These are phyloP conservation scores for Nelumbo lutea DNA, from an alignment of 164 flowering plant species.

Conservation along the genomic window DNA sequence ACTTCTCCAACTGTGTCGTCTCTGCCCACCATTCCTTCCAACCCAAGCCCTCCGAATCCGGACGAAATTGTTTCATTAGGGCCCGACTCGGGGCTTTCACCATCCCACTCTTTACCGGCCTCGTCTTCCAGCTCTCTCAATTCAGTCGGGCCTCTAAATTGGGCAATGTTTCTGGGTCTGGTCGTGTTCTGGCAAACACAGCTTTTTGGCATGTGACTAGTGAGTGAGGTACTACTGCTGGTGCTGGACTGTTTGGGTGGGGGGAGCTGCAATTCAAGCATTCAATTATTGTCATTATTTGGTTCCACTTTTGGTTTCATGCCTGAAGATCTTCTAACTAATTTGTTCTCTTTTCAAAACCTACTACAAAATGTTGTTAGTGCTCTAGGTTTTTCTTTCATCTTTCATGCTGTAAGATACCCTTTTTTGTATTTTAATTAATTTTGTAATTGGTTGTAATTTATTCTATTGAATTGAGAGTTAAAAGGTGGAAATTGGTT, in stretches of 20 bases:
- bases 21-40: slow-evolving; percentile 53
- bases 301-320: slow-evolving; percentile 2
- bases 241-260: not conserved
- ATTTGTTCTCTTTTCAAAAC: not conserved
- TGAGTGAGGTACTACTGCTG: not conserved
- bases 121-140: slow-evolving; percentile 26
- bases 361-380: not conserved
- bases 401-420: not conserved
- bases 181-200: slow-evolving; percentile 8
- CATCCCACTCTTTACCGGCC: slow-evolving; percentile 28
- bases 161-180: slow-evolving; percentile 4
- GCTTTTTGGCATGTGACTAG: slow-evolving; percentile 8
- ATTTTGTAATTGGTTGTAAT: no score
- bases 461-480: not conserved
- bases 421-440: no score
- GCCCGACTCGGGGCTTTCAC: slow-evolving; percentile 25
- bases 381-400: not conserved
- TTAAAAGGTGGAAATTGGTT: not conserved
- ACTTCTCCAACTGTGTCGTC: slow-evolving; percentile 37
- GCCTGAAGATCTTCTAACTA: not conserved
- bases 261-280: not conserved
- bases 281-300: slow-evolving; percentile 18
- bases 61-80: slow-evolving; percentile 29
- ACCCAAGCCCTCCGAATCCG: slow-evolving; percentile 68
- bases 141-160: slow-evolving; percentile 6